Evolutionary conservation across 352 stramenopile genomes (phyloP).

Genomic region (Blastocystis hominis): DNA sequence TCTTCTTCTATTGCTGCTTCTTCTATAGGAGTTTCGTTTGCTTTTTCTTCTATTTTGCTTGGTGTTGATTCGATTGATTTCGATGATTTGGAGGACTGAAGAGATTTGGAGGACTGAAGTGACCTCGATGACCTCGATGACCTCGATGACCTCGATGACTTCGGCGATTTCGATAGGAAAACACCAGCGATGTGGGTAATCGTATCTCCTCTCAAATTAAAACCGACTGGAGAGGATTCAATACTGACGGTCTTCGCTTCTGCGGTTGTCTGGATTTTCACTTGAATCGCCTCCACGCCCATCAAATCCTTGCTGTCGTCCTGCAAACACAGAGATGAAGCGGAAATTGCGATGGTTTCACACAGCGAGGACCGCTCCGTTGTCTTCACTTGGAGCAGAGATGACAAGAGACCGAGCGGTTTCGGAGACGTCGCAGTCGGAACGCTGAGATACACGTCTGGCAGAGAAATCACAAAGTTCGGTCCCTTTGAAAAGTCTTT

Average conservation of each 20-base stretch:
- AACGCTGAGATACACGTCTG: background rate
- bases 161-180: no score
- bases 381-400: background rate
- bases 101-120: no score
- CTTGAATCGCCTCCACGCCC: background rate
- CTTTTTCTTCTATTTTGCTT: no score
- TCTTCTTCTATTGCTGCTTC: no score
- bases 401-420: background rate
- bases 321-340: background rate
- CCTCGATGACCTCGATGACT: no score
- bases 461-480: background rate
- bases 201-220: background rate
- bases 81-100: no score
- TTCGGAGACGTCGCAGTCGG: background rate
- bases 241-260: background rate
- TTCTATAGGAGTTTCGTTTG: no score
- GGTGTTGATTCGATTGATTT: no score
- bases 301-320: background rate
- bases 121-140: no score
- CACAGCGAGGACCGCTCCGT: background rate
- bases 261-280: background rate
- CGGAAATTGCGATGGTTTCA: background rate
- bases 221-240: background rate
- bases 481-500: background rate
- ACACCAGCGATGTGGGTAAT: background rate